Base-by-base conservation (phyloP, 176 grass and related monocot genomes). In the Panicum miliaceum region DNA sequence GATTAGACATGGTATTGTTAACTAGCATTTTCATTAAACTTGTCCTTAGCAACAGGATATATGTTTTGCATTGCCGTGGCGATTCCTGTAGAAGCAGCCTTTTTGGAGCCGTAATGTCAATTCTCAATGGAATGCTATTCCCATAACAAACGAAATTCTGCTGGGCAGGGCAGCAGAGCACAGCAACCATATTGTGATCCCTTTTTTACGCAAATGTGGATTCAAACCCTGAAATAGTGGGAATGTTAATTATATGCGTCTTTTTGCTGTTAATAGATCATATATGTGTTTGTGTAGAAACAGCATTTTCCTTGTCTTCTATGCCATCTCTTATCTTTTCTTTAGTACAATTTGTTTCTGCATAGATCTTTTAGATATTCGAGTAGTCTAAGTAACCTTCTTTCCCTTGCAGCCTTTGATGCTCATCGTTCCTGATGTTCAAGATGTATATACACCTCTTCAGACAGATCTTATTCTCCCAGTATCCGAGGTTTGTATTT, bases 371-470 rank as follows among this genome's bases (percentile, higher is more conserved):
- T 76, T 45, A 40, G 18, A 41, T 23, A 37, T 58, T 15, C 32
- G 12, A 79, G 69, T 19, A 13, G 8, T 23, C 12, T 41, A 67
- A 53, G 34, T 84, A 53, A 43, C 74, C 74, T 41, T 76, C 22
- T 38, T 62, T 76, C 51, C 11, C 29, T 81, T 85, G 65, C 82
- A 97, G 94, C 91, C 94, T 82, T 76, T 94, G 79, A 97, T 97
- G 94, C 89, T 97, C 51, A 92, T 97, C 29, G 82, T 97, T 69
- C 94, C 94, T 66, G 94, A 97, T 80, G 76, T 92, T 51, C 82
- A 97, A 88, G 91, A 94, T 68, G 89, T 97, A 79, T 97, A 97
- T 84, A 94, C 91, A 54, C 94, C 94, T 19, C 89, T 94, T 71
- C 91, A 94, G 62, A 88, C 85, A 9, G 89, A 94, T 73, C 53